Base-by-base conservation (phyloP, 345 rosid genomes). In the Leavenworthia alabamica region DNA sequence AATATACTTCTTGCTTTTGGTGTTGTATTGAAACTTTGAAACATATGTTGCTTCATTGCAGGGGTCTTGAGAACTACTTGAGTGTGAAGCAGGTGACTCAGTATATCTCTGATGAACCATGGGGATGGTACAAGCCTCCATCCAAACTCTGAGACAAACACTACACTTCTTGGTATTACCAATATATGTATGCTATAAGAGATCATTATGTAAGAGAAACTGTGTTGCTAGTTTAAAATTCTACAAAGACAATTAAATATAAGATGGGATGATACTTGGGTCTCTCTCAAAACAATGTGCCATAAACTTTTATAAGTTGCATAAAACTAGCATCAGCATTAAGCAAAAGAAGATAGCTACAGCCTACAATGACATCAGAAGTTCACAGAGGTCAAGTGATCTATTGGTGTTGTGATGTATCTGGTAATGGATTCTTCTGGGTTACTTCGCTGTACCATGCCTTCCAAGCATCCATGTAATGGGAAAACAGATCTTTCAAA, bases 11-110 rank as follows among this genome's bases (percentile, higher is more conserved):
- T 20, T 20, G 22, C 22, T 20, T 20, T 20, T 20, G 22, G 22
- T 20, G 22, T 20, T 20, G 22, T 1, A 20, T 20, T 20, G 22
- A 20, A 20, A 20, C 17, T 13, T 26, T 61, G 44, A 56, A 70
- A 58, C 66, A 32, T 49, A 35, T 72, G 7, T 43, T 67, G 39
- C 19, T 40, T 49, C 11, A 8, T 24, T 2, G 11, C 82, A 92
- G 98, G 98, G 98, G 98, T 49, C 84, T 92, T 19, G 97, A 89
- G 23, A 89, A 83, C 66, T 92, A 92, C 82, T 35, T 92, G 75
- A 83, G 71, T 22, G 97, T 89, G 79, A 92, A 92, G 85, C 98
- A 92, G 82, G 86, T 92, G 32, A 92, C 93, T 26, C 89, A 65
- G 42, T 86, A 86, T 57, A 67, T 75, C 55, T 83, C 98, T 0